Conservation (phyloP, 129 eudicot genomes). For the Scalesia atractyloides region DNA sequence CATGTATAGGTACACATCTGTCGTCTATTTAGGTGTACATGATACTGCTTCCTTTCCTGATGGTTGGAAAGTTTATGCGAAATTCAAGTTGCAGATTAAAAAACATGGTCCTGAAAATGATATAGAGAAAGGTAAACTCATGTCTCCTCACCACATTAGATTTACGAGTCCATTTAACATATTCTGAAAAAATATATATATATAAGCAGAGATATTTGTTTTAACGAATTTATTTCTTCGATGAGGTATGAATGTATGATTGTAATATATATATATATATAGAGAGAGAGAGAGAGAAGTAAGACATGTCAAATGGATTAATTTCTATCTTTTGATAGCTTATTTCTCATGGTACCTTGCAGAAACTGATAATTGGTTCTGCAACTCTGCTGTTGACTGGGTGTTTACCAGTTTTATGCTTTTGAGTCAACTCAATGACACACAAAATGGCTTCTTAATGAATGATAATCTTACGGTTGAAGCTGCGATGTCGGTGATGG, state of each 20-base stretch:
- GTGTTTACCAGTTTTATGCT: background rate
- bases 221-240: too few relatives aligned
- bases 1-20: background rate
- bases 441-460: background rate
- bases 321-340: too few relatives aligned
- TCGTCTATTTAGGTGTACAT: background rate
- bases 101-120: background rate
- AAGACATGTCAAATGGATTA: too few relatives aligned
- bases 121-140: background rate
- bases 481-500: conserved; percentile 20
- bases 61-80: background rate
- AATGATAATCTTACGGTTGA: conserved; percentile 12
- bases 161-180: background rate
- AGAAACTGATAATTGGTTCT: conserved; percentile 8
- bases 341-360: background rate
- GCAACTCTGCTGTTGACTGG: background rate
- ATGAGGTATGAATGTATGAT: too few relatives aligned
- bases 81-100: background rate
- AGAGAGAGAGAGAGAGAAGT: too few relatives aligned
- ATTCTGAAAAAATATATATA: background rate
- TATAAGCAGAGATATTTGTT: background rate
- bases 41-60: background rate
- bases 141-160: background rate
- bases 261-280: too few relatives aligned
- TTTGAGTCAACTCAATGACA: background rate